Base-by-base conservation (phyloP, 1,284 basidiomycete species). In the Ganoderma lingzhi region DNA sequence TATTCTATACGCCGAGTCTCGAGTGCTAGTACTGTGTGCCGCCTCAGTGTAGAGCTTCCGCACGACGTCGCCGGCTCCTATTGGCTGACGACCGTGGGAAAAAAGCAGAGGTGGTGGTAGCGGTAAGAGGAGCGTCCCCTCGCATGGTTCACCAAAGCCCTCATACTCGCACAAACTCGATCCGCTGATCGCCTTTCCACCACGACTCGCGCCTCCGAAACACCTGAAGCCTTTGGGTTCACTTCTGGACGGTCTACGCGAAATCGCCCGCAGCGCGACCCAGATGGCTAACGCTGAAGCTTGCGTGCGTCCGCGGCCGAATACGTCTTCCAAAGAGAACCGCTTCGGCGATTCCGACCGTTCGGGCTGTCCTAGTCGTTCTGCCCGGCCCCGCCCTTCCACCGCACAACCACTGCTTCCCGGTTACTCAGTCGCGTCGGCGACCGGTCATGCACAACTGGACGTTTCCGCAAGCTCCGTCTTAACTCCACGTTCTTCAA, bases 181-280 rank as follows among this genome's bases (percentile, higher is more conserved):
- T 48, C 44, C 10, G 32, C 23, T 42, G n/a, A 45, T 65, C 41
- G 53, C 28, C 3, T 28, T 51, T 10, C 32, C 35, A 15, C 45
- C 12, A 14, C 55, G 61, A 1, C 28, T 23, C 2, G 32, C 32
- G 4, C 14, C 51, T 28, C 6, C 15, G 42, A 70, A 65, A 37
- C 69, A 67, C 2, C 55, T 75, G 63, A 72, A 69, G 45, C 64
- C 74, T 10, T 68, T 75, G 1, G 72, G 39, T 0, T 65, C 70
- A 19, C 65, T 72, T 19, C 66, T 75, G 41, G 70, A 73, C 45
- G 66, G 45, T 37, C 67, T 75, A 12, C 70, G 70, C 6, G 70
- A 72, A 30, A 75, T 71, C 14, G 74, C 74, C 4, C 72, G 74
- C 23, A 63, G 64, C 39, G 73, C 74, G 4, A 73, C 73, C 1